Percentiles rank a stretch among this genome's conserved stretches.
Conservation (phyloP, 495 filamentous ascomycete species). For the Venustampulla echinocandica region DNA sequence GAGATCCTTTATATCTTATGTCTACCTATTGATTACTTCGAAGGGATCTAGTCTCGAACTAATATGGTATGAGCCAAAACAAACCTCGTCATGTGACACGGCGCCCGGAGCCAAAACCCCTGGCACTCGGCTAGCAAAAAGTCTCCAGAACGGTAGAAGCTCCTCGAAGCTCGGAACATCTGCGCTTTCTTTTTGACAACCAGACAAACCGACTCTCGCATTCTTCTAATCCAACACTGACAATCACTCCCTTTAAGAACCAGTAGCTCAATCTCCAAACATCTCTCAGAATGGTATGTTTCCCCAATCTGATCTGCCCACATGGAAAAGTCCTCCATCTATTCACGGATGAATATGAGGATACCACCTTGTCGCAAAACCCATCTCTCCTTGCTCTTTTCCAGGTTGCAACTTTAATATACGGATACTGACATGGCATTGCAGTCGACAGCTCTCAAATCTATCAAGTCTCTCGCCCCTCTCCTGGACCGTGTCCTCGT, state of each 20-base stretch:
- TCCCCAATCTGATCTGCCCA: neutral
- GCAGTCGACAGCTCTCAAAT: constrained; percentile 65
- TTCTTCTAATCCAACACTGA: constrained; percentile 3
- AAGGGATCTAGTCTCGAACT: no score
- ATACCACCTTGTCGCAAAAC: no score
- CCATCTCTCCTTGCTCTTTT: no score
- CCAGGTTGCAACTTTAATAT: neutral
- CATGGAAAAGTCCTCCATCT: no score
- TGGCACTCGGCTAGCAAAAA: constrained; percentile 22
- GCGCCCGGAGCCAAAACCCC: neutral
- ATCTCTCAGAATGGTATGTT: constrained; percentile 31
- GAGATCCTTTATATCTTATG: no score
- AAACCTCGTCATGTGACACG: constrained; percentile 13
- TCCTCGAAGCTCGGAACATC: constrained; percentile 31
- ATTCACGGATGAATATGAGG: no score
- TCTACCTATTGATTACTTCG: no score
- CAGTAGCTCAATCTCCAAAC: constrained; percentile 3
- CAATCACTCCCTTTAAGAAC: constrained; percentile 9
- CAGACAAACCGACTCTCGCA: constrained; percentile 2
- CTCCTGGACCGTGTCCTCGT: constrained; percentile 98
- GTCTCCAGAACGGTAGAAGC: constrained; percentile 23
- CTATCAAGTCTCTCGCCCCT: constrained; percentile 88
- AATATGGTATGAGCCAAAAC: no score
- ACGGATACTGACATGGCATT: neutral
- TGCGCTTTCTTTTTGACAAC: constrained; percentile 21